phyloP scores from a whole-genome alignment of 495 filamentous ascomycete genomes.

The Talaromyces stipitatus region DNA sequence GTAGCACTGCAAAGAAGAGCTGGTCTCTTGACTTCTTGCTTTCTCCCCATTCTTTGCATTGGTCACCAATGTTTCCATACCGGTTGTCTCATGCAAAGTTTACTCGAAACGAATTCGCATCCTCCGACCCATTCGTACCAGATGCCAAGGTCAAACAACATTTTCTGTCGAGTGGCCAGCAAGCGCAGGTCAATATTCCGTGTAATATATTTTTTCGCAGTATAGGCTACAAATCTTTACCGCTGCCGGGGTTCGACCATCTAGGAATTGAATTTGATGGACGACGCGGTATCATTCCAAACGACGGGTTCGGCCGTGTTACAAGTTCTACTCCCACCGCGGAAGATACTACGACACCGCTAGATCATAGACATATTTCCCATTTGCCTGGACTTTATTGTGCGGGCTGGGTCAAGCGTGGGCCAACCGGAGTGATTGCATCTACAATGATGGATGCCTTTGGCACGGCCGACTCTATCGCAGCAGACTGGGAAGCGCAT shows the following conservation, averaged over 20 bases:
- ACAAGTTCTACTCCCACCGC: slow-evolving; percentile 25
- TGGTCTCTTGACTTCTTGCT: slow-evolving; percentile 84
- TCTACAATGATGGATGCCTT: slow-evolving; percentile 96
- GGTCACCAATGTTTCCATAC: slow-evolving; percentile 31
- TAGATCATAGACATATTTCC: slow-evolving; percentile 29
- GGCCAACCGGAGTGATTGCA: slow-evolving; percentile 92
- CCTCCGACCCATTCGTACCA: slow-evolving; percentile 36
- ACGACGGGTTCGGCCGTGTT: slow-evolving; percentile 75
- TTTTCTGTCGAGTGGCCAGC: slow-evolving; percentile 23
- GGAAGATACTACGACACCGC: slow-evolving; percentile 16
- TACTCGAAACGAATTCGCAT: slow-evolving; percentile 48
- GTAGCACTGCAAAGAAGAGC: slow-evolving; percentile 44
- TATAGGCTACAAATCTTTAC: slow-evolving; percentile 81
- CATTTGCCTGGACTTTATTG: slow-evolving; percentile 79
- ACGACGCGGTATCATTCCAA: slow-evolving; percentile 66
- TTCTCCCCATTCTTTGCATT: slow-evolving; percentile 61
- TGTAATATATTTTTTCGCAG: slow-evolving; percentile 75
- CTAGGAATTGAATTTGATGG: slow-evolving; percentile 74
- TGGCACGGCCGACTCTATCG: slow-evolving; percentile 73
- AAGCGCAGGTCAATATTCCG: slow-evolving; percentile 44
- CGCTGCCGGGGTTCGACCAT: slow-evolving; percentile 68
- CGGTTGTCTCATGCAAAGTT: slow-evolving; percentile 58
- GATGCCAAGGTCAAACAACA: slow-evolving; percentile 35
- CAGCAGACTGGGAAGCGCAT: slow-evolving; percentile 53
- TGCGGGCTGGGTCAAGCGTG: slow-evolving; percentile 93